Percentiles rank a stretch among this genome's conserved stretches.
Evolutionary conservation across 352 stramenopile species (phyloP).

Genomic region (Globisporangium cystogenes): DNA sequence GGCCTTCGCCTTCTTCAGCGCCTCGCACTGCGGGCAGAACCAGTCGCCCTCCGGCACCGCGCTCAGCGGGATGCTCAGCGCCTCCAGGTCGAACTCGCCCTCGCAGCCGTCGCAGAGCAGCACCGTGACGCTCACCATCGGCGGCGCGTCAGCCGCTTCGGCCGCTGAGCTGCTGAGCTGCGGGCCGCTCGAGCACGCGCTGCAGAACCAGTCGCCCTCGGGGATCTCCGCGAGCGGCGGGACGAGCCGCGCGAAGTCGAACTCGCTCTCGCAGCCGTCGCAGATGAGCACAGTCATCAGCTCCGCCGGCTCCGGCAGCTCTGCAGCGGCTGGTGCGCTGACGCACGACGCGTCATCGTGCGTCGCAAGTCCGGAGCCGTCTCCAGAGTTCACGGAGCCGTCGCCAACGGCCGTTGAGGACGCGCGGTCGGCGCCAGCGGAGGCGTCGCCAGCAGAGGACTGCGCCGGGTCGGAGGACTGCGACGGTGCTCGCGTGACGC

Average conservation of each 20-base stretch:
- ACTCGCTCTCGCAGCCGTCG: slow-evolving; percentile 65
- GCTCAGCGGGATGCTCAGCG: slow-evolving; percentile 37
- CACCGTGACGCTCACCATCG: slow-evolving; percentile 24
- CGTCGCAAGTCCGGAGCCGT: no score
- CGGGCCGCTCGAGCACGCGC: slow-evolving; percentile 9
- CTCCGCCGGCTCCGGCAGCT: not conserved
- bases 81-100: slow-evolving; percentile 46
- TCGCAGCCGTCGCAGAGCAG: slow-evolving; percentile 72
- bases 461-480: no score
- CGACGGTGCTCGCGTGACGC: no score
- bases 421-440: no score
- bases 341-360: not conserved
- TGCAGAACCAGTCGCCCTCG: slow-evolving; percentile 39
- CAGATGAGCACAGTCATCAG: slow-evolving; percentile 46
- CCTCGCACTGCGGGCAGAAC: slow-evolving; percentile 22
- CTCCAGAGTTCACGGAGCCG: no score
- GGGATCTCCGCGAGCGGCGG: slow-evolving; percentile 40
- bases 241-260: slow-evolving; percentile 38
- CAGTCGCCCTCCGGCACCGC: slow-evolving; percentile 39
- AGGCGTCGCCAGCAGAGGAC: no score
- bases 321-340: not conserved
- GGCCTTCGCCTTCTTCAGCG: not conserved
- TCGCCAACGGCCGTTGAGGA: no score
- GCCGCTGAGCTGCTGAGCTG: not conserved
- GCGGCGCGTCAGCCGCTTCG: slow-evolving; percentile 3